Evolutionary conservation across 1,284 basidiomycete genomes (phyloP), one percentile per base, ranked within the genome.

Genomic region (Mycena sp.): DNA sequence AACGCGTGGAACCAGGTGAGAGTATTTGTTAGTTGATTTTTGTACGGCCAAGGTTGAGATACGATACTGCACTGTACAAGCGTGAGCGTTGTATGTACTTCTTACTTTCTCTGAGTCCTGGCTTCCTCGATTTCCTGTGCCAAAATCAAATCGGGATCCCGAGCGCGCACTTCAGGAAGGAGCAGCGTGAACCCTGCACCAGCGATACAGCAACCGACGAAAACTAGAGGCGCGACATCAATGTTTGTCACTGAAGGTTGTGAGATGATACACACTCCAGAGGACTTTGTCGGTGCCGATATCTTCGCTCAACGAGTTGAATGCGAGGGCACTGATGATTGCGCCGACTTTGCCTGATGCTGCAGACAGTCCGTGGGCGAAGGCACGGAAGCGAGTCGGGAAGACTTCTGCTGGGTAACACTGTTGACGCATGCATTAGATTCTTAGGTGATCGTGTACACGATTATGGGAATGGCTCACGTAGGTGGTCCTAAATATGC

Each of bases 331-430:
- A 30, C 91, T 90, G 65, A 95, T 83, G 79, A 95, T 94, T 5
- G 93, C 93, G 40, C 93, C 93, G 3, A 83, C 81, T 77, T 95
- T 95, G 40, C 92, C 92, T 11, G 82, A 83, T 0, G 92, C 93
- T 16, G 93, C 93, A 1, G 88, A 91, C 61, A 94, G 84, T 61
- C 94, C 94, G 76, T 95, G 93, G 6, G 91, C 92, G 59, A 88
- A 89, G 4, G 89, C 91, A 53, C 89, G 83, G 80, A 89, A 93
- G 30, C 90, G 83, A 1, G 94, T 95, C 2, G 94, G 94, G 87
- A 95, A 96, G 58, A 84, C 72, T 79, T 94, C 92, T 12, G 89
- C 90, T 17, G 93, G 92, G 72, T 88, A 88, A 70, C 83, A 85
- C 83, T 85, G 61, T 14, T 35, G 7, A 35, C n/a, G 14, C 32